phyloP scores from a whole-genome alignment of 2,329 filamentous ascomycete species.

The Ceratocystis harringtonii region DNA sequence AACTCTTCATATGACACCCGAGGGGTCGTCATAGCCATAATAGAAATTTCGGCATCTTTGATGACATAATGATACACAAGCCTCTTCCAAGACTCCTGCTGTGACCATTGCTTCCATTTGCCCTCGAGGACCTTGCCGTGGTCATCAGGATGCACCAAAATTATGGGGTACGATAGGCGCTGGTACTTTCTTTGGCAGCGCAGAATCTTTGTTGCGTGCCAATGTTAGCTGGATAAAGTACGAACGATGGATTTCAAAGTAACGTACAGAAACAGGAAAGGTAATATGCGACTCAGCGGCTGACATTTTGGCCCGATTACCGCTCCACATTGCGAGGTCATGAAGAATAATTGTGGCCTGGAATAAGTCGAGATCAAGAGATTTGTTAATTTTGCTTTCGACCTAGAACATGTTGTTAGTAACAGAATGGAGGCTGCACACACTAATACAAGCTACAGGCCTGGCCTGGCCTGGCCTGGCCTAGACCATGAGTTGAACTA shows the following conservation, averaged over 20 bases:
- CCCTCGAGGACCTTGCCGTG: constrained; percentile 40
- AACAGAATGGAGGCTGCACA: not conserved
- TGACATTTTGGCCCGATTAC: constrained; percentile 41
- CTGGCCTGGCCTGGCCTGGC: no score
- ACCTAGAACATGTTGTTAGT: constrained; percentile 26
- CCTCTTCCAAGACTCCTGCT: constrained; percentile 50
- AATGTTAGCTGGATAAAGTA: constrained; percentile 17
- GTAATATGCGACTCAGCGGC: constrained; percentile 37
- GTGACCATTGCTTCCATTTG: constrained; percentile 52
- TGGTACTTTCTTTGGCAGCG: constrained; percentile 44
- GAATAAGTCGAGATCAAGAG: constrained; percentile 33
- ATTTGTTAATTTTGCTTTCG: constrained; percentile 34
- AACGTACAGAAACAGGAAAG: constrained; percentile 32
- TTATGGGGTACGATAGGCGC: constrained; percentile 36
- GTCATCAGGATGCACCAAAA: constrained; percentile 39
- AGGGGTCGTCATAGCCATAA: constrained; percentile 49
- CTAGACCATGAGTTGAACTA: not conserved
- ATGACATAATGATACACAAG: constrained; percentile 51
- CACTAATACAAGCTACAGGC: no score
- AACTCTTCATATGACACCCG: constrained; percentile 56
- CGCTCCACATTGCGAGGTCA: constrained; percentile 39
- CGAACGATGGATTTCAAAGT: not conserved
- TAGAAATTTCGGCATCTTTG: constrained; percentile 51
- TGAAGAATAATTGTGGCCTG: constrained; percentile 35
- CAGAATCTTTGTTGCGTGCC: constrained; percentile 31